A percentile compares a stretch with the other conserved stretches of the same genome.
Conservation (phyloP, 1,284 basidiomycete species). For the Tetrapyrgos nigripes region DNA sequence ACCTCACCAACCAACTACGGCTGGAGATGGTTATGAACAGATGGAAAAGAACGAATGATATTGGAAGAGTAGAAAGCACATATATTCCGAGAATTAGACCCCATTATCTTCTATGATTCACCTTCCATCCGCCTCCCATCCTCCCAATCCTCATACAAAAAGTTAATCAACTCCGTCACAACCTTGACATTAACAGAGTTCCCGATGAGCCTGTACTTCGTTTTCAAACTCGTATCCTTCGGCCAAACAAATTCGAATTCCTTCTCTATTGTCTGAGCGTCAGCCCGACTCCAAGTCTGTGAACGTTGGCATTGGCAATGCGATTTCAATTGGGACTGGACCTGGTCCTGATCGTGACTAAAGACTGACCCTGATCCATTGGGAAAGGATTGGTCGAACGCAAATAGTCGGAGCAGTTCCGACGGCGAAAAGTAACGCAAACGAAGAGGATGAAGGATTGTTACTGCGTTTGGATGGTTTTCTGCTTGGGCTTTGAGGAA, state of each 20-base stretch:
- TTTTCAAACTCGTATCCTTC: slow-evolving; percentile 59
- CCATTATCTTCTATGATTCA: too few relatives aligned
- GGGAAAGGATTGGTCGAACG: slow-evolving; percentile 47
- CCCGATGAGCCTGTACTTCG: slow-evolving; percentile 76
- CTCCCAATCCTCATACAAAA: slow-evolving; percentile 46
- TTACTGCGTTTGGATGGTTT: slow-evolving; percentile 51
- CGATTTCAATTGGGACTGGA: too few relatives aligned
- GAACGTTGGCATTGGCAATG: too few relatives aligned
- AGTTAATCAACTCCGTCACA: slow-evolving; percentile 60
- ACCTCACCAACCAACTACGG: too few relatives aligned
- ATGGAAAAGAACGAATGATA: too few relatives aligned
- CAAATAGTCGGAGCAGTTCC: slow-evolving; percentile 73
- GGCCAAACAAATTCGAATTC: slow-evolving; percentile 72
- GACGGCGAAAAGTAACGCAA: slow-evolving; percentile 77
- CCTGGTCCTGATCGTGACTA: too few relatives aligned
- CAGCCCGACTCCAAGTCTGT: too few relatives aligned
- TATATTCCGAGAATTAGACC: too few relatives aligned
- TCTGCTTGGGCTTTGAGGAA: slow-evolving; percentile 56
- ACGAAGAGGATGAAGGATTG: slow-evolving; percentile 58
- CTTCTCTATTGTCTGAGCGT: slow-evolving; percentile 3
- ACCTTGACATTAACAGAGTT: slow-evolving; percentile 83
- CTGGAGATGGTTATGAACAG: too few relatives aligned
- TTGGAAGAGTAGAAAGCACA: too few relatives aligned
- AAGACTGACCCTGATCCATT: too few relatives aligned
- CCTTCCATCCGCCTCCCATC: too few relatives aligned